Evolutionary conservation across 2,329 filamentous ascomycete genomes (phyloP).

Genomic region (Botrytis tulipae): DNA sequence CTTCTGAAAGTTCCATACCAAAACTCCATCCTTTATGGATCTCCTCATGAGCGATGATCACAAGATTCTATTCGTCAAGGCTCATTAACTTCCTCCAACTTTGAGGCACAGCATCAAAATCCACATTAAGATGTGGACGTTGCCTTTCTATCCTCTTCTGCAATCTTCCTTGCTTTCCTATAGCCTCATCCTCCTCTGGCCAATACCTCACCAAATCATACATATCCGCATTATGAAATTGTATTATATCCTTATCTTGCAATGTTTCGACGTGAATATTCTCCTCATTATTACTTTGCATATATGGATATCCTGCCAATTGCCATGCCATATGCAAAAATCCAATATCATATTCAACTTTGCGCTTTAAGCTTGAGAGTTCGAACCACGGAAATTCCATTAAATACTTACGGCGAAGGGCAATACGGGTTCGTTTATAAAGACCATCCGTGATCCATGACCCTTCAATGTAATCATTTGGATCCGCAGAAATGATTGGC

Average conservation of each 20-base stretch:
- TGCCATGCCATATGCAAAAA: constrained; percentile 7
- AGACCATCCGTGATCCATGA: neutral
- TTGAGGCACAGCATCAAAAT: neutral
- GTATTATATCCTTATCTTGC: constrained; percentile 9
- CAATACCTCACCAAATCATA: constrained; percentile 3
- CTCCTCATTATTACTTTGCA: neutral
- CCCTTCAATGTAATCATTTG: neutral
- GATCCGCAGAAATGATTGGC: neutral
- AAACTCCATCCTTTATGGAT: neutral
- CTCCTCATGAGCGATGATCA: neutral
- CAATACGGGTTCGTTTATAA: neutral
- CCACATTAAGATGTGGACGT: neutral
- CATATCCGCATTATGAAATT: neutral
- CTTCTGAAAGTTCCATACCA: neutral
- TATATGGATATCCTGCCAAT: neutral
- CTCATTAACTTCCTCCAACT: constrained; percentile 8
- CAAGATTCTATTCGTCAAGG: neutral
- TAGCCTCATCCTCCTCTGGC: neutral
- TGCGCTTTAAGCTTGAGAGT: constrained; percentile 1
- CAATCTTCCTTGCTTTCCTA: neutral
- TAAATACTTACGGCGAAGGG: constrained; percentile 6
- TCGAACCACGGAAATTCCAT: constrained; percentile 18
- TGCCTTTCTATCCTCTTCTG: neutral
- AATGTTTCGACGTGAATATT: neutral
- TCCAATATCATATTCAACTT: constrained; percentile 14